phyloP scores from a whole-genome alignment of 352 stramenopile genomes.

The Phytophthora pini region DNA sequence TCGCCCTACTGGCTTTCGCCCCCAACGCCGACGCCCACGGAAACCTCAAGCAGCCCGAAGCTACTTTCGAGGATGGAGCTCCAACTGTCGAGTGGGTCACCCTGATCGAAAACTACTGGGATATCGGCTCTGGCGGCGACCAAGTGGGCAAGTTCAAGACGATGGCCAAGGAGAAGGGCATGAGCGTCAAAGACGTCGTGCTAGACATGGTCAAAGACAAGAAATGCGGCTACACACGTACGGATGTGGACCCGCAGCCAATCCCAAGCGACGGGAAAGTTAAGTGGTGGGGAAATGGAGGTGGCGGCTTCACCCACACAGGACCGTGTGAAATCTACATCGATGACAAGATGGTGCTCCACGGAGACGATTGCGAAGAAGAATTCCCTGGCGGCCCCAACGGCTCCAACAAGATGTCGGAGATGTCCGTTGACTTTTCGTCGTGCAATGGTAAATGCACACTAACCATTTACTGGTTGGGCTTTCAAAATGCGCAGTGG shows the following conservation, averaged over 20 bases:
- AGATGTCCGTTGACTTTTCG: constrained; percentile 47
- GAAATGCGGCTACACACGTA: constrained; percentile 42
- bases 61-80: constrained; percentile 17
- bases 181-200: constrained; percentile 41
- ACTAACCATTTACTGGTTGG: constrained; percentile 58
- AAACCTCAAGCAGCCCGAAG: constrained; percentile 26
- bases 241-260: constrained; percentile 35
- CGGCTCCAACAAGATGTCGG: constrained; percentile 25
- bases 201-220: constrained; percentile 38
- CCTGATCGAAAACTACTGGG: constrained; percentile 38
- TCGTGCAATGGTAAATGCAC: constrained; percentile 46
- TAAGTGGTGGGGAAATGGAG: constrained; percentile 38
- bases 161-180: constrained; percentile 37
- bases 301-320: constrained; percentile 40
- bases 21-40: constrained; percentile 22
- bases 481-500: constrained; percentile 45
- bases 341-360: constrained; percentile 45
- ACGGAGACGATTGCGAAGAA: constrained; percentile 45
- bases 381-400: constrained; percentile 34
- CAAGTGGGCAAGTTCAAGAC: constrained; percentile 38
- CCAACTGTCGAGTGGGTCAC: constrained; percentile 23
- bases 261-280: constrained; percentile 40
- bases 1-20: constrained; percentile 16
- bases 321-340: constrained; percentile 58
- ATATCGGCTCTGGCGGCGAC: constrained; percentile 36